Percentiles rank a stretch among this genome's conserved stretches.
Conservation (phyloP, 2,329 filamentous ascomycete genomes). For the Furcasterigmium sp. region DNA sequence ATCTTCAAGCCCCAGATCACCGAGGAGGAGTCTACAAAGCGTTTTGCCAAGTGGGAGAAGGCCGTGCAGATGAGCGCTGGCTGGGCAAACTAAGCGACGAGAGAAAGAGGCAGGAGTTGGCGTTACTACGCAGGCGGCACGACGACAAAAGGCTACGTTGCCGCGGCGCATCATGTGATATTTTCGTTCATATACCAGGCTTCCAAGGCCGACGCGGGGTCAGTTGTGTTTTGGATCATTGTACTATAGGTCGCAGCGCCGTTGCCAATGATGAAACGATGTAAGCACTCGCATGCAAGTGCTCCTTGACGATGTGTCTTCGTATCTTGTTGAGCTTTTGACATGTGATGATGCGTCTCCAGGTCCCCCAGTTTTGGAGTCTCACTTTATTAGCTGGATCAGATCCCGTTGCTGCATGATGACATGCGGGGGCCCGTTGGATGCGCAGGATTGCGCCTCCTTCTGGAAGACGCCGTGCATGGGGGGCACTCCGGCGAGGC, state of each 20-base stretch:
- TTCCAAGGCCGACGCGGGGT: not conserved
- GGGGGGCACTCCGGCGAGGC: too few relatives aligned
- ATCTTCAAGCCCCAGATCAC: constrained; percentile 63
- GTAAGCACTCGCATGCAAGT: not conserved
- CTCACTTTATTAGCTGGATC: too few relatives aligned
- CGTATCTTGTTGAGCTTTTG: too few relatives aligned
- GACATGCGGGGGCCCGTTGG: too few relatives aligned
- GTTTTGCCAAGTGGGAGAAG: constrained; percentile 69
- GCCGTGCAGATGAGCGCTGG: constrained; percentile 76
- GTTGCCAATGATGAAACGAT: not conserved
- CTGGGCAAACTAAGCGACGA: constrained; percentile 50
- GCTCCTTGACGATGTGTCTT: too few relatives aligned
- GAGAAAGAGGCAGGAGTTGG: too few relatives aligned
- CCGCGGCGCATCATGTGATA: not conserved
- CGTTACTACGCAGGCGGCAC: too few relatives aligned
- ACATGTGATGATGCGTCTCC: not conserved
- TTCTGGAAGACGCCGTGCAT: too few relatives aligned
- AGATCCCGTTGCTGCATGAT: too few relatives aligned
- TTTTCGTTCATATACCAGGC: not conserved
- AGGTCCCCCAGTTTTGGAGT: too few relatives aligned
- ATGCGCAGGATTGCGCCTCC: too few relatives aligned
- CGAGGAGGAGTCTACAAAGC: constrained; percentile 50
- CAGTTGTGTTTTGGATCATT: not conserved
- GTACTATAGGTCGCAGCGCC: not conserved
- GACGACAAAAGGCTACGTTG: too few relatives aligned